Base-by-base conservation (phyloP, 2,329 filamentous ascomycete species). In the Aspergillus latus region DNA sequence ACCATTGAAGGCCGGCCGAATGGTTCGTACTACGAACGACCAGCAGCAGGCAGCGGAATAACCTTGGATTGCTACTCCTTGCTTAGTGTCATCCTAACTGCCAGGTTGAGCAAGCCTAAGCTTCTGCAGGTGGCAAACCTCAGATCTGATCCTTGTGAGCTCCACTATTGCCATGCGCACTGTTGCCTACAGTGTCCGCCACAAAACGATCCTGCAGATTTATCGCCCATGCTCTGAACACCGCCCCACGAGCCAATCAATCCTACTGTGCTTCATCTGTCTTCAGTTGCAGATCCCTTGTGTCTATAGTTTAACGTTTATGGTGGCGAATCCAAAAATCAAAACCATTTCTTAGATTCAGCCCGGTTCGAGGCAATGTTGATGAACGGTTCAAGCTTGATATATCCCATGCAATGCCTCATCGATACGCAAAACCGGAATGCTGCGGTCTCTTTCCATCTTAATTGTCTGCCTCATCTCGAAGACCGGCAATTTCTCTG, bases 131-230 rank as follows among this genome's bases (percentile, higher is more conserved):
- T 50, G 48, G 48, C 48, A 42, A 40, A 21, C 26, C 26, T 15
- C n/a, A 16, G 48, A 34, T 43, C 26, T 39, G 36, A 39, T n/a
- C n/a, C 8, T 42, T 50, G 26, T 13, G 37, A 42, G 48, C 10
- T 21, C 48, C 36, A 29, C 36, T 49, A 10, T 45, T 45, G 11
- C 43, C 26, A 45, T 30, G 46, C 46, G 7, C 11, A 26, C 30
- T 29, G 36, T 29, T 30, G 13, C 36, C 21, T 21, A 49, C 48
- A 28, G n/a, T 42, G 21, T 21, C 34, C 34, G 36, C 36, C 21
- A 5, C 26, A 15, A 37, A 49, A 21, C 48, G 34, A 49, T 61
- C 49, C 49, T 59, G 58, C 60, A 60, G 43, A 36, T 54, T 44
- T 28, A 49, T 56, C 37, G 29, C 34, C 34, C 34, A 10, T 5